phyloP scores from a whole-genome alignment of 495 filamentous ascomycete species.

The Cudoniella acicularis region DNA sequence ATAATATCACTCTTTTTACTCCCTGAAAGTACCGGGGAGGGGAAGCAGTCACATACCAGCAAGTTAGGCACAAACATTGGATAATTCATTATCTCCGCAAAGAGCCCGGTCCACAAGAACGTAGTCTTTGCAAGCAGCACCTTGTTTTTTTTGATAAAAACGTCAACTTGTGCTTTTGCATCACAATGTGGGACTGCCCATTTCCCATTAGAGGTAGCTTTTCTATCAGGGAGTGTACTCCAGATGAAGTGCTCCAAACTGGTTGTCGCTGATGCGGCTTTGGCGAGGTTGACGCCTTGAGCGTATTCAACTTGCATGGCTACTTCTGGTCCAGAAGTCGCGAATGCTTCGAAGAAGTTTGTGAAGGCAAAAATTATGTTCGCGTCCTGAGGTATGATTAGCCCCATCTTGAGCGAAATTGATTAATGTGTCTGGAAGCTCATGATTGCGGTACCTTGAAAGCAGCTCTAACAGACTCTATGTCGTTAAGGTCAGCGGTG shows the following conservation, averaged over 20 bases:
- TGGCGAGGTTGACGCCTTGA: conserved; percentile 37
- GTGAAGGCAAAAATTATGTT: conserved; percentile 55
- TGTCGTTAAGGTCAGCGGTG: conserved; percentile 45
- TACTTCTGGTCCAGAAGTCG: conserved; percentile 25
- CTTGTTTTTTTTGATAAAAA: not conserved
- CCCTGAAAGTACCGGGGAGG: conserved; percentile 11
- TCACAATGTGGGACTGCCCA: not conserved
- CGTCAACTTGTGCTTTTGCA: not conserved
- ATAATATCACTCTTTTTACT: conserved; percentile 16
- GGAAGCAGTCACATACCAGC: conserved; percentile 3
- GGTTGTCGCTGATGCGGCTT: conserved; percentile 31
- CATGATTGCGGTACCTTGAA: too few relatives aligned
- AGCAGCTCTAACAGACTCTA: conserved; percentile 40
- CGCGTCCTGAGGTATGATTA: too few relatives aligned
- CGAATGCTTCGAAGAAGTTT: conserved; percentile 40
- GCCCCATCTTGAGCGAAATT: too few relatives aligned
- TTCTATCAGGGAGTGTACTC: conserved; percentile 34
- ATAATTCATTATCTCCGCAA: not conserved
- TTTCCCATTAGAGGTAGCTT: not conserved
- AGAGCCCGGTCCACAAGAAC: not conserved
- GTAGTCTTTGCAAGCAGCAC: not conserved
- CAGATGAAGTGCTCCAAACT: conserved; percentile 41
- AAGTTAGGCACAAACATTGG: too few relatives aligned
- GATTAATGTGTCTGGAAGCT: too few relatives aligned
- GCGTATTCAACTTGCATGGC: conserved; percentile 38